Percentiles rank a stretch among this genome's conserved stretches.
Evolutionary conservation across 352 stramenopile species (phyloP).

Genomic region (Globisporangium mamillatum): DNA sequence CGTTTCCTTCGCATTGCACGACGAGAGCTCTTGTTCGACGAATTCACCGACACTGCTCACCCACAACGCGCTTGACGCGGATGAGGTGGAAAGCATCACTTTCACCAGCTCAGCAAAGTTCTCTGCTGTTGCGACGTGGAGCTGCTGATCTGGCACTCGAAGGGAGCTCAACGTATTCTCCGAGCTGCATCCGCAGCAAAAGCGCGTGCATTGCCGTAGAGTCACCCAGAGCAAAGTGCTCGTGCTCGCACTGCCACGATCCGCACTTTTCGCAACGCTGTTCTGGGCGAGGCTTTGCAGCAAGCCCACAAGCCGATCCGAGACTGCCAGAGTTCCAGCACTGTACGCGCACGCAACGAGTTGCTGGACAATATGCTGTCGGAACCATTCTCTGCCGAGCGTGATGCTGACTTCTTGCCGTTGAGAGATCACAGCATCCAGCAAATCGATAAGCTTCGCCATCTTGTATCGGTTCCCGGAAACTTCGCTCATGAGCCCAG

Average conservation of each 20-base stretch:
- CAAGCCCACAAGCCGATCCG: constrained; percentile 24
- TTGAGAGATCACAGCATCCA: constrained; percentile 27
- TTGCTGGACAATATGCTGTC: constrained; percentile 45
- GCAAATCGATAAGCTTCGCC: constrained; percentile 35
- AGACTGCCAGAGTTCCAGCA: constrained; percentile 13
- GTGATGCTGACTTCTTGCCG: constrained; percentile 18
- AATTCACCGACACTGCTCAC: constrained; percentile 33
- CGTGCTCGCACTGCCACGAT: constrained; percentile 14
- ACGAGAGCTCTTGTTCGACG: constrained; percentile 46
- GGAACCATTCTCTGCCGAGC: constrained; percentile 28
- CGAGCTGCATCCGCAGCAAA: constrained; percentile 46
- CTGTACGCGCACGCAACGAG: constrained; percentile 43
- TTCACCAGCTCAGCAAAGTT: constrained; percentile 50
- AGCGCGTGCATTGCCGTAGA: constrained; percentile 52
- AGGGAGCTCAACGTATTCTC: background rate
- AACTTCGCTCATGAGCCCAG: constrained; percentile 20
- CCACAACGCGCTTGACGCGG: background rate
- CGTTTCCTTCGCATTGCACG: constrained; percentile 30
- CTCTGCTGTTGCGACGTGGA: constrained; percentile 24
- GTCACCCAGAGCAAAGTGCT: constrained; percentile 42
- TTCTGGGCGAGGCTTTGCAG: constrained; percentile 31
- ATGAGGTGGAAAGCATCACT: constrained; percentile 28
- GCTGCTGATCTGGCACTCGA: constrained; percentile 13
- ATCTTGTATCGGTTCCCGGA: constrained; percentile 23
- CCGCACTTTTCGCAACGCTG: background rate